These are phyloP conservation scores for Lentinula aciculospora DNA, from an alignment of 768 basidiomycete species.

Conservation along the genomic window DNA sequence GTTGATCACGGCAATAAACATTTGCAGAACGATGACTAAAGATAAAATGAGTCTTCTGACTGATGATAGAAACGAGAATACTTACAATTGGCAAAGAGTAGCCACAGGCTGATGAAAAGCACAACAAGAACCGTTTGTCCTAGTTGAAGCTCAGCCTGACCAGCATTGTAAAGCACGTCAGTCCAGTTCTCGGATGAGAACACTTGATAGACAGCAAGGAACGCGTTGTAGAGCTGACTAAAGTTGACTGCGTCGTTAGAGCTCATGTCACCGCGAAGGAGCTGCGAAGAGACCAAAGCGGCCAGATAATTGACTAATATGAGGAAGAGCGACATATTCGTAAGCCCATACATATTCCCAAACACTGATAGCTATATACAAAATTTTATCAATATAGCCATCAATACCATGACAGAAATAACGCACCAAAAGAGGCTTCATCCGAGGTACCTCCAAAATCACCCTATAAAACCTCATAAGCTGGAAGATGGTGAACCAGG, in stretches of 20 bases:
- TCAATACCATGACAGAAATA: too few relatives aligned
- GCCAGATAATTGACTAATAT: constrained; percentile 83
- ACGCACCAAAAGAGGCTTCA: constrained; percentile 81
- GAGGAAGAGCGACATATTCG: constrained; percentile 90
- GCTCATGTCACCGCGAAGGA: constrained; percentile 78
- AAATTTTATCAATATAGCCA: background rate
- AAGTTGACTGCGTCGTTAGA: constrained; percentile 59
- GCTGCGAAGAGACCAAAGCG: constrained; percentile 76
- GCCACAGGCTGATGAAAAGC: constrained; percentile 76
- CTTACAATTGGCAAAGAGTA: constrained; percentile 90
- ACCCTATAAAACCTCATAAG: constrained; percentile 87
- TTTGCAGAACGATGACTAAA: constrained; percentile 83
- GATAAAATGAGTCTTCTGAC: background rate
- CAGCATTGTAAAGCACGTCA: constrained; percentile 59
- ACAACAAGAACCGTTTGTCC: constrained; percentile 69
- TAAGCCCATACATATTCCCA: constrained; percentile 85
- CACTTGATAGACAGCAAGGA: constrained; percentile 82
- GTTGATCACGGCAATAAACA: constrained; percentile 97
- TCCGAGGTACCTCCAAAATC: constrained; percentile 83
- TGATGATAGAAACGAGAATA: too few relatives aligned
- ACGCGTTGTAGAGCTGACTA: constrained; percentile 77
- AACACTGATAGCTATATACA: constrained; percentile 70
- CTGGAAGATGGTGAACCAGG: constrained; percentile 90
- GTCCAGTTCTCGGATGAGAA: constrained; percentile 96
- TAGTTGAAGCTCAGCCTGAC: constrained; percentile 52